phyloP scores from a whole-genome alignment of 495 filamentous ascomycete genomes.

The Aspergillus haitiensis region DNA sequence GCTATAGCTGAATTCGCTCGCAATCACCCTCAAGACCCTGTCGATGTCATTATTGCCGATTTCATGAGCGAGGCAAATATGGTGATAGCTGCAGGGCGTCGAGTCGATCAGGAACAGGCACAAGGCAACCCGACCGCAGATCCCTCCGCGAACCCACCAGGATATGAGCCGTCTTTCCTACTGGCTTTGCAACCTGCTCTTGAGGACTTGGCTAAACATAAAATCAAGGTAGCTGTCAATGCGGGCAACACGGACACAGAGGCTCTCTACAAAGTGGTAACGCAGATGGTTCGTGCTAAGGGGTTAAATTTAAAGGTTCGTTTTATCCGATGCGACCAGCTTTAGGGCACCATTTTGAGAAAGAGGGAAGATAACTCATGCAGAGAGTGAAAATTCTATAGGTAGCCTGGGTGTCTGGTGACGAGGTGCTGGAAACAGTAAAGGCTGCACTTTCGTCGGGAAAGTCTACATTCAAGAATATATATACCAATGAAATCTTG shows the following conservation, averaged over 20 bases:
- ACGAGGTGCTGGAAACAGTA: conserved; percentile 52
- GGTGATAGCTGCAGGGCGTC: conserved; percentile 44
- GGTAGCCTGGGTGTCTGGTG: conserved; percentile 53
- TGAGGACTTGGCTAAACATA: conserved; percentile 47
- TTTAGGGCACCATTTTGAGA: not conserved
- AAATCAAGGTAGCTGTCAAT: conserved; percentile 60
- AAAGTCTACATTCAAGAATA: conserved; percentile 46
- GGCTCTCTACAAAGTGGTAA: conserved; percentile 47
- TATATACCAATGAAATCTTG: conserved; percentile 52
- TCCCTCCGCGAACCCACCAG: conserved; percentile 24
- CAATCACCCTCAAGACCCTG: conserved; percentile 48
- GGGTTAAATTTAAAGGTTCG: conserved; percentile 46
- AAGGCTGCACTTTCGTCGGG: conserved; percentile 37
- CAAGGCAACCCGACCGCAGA: not conserved
- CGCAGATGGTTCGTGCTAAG: conserved; percentile 42
- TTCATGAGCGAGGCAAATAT: conserved; percentile 61
- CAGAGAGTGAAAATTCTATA: conserved; percentile 1
- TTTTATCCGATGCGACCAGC: not conserved
- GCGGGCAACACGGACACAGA: conserved; percentile 55
- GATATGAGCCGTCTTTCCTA: conserved; percentile 56
- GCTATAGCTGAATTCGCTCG: conserved; percentile 54
- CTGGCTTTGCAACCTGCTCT: conserved; percentile 54
- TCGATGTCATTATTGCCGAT: conserved; percentile 59
- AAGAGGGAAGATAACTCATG: not conserved
- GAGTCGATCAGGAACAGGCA: conserved; percentile 35